Percentiles rank a stretch among this genome's conserved stretches.
Conservation (phyloP, 768 basidiomycete genomes). For the Rubroboletus satanas region DNA sequence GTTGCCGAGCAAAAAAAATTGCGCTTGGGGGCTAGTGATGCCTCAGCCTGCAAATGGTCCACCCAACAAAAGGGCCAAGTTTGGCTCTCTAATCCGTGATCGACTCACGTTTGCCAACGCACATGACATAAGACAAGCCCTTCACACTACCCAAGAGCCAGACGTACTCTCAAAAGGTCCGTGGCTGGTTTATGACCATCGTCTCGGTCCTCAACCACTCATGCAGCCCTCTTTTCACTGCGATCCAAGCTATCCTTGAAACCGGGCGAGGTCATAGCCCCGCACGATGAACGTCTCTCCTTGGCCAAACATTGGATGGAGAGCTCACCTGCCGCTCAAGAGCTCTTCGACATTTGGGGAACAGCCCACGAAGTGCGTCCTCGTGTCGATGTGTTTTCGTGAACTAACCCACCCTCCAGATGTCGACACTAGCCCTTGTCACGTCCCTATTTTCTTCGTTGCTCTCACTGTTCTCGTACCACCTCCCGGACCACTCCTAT, state of each 20-base stretch:
- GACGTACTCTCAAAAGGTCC: conserved; percentile 23
- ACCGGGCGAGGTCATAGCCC: conserved; percentile 45
- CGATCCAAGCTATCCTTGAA: conserved; percentile 54
- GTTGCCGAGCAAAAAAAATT: background rate
- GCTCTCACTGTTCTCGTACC: conserved; percentile 59
- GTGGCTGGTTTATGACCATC: background rate
- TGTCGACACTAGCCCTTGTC: conserved; percentile 40
- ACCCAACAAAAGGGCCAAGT: conserved; percentile 25
- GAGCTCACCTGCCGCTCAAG: conserved; percentile 48
- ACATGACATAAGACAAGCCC: conserved; percentile 22
- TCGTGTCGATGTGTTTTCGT: background rate
- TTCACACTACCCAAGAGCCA: conserved; percentile 14
- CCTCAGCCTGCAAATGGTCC: conserved; percentile 5
- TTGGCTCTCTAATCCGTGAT: conserved; percentile 4
- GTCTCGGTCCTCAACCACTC: background rate
- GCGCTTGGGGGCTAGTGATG: conserved; percentile 11
- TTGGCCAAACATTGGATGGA: conserved; percentile 65
- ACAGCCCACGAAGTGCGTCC: conserved; percentile 44
- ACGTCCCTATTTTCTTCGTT: conserved; percentile 55
- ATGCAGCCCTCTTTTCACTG: conserved; percentile 45
- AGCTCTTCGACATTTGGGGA: conserved; percentile 66
- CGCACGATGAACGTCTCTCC: conserved; percentile 57
- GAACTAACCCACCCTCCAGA: conserved; percentile 28
- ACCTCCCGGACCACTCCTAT: conserved; percentile 62
- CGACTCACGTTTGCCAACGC: conserved; percentile 17